A percentile compares a stretch with the other conserved stretches of the same genome.
Evolutionary conservation across 2,329 filamentous ascomycete species (phyloP).

Genomic region (Mollisia scopiformis): DNA sequence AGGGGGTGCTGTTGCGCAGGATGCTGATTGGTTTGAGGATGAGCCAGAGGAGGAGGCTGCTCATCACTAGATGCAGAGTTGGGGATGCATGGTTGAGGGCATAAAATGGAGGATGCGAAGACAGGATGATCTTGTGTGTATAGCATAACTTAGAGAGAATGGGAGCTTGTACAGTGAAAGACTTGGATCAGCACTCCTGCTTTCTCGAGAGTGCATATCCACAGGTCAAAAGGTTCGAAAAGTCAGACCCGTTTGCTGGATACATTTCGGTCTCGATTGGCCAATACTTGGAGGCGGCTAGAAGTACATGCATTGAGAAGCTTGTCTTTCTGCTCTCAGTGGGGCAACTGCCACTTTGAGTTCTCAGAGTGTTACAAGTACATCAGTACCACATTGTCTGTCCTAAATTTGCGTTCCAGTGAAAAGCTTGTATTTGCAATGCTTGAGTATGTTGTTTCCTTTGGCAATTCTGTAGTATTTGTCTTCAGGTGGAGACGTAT

Average conservation of each 20-base stretch:
- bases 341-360: too few species aligned
- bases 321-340: background rate
- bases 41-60: constrained; percentile 58
- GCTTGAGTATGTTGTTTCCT: too few species aligned
- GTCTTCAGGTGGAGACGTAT: too few species aligned
- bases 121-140: constrained; percentile 22
- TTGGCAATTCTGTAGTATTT: too few species aligned
- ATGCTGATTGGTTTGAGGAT: constrained; percentile 82
- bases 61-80: constrained; percentile 30
- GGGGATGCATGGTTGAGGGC: background rate
- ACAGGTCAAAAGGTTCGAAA: background rate
- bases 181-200: too few species aligned
- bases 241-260: background rate
- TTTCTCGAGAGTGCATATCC: background rate
- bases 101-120: background rate
- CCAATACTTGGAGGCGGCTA: background rate
- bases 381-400: too few species aligned
- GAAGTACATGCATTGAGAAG: background rate
- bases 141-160: constrained; percentile 29
- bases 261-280: background rate
- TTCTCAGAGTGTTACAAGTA: too few species aligned
- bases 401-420: too few species aligned
- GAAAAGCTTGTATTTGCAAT: too few species aligned
- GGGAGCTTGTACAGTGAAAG: constrained; percentile 28
- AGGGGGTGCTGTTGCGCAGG: constrained; percentile 58